These are phyloP conservation scores for Cyclocybe cylindracea DNA, from an alignment of 768 basidiomycete genomes.

Conservation along the genomic window DNA sequence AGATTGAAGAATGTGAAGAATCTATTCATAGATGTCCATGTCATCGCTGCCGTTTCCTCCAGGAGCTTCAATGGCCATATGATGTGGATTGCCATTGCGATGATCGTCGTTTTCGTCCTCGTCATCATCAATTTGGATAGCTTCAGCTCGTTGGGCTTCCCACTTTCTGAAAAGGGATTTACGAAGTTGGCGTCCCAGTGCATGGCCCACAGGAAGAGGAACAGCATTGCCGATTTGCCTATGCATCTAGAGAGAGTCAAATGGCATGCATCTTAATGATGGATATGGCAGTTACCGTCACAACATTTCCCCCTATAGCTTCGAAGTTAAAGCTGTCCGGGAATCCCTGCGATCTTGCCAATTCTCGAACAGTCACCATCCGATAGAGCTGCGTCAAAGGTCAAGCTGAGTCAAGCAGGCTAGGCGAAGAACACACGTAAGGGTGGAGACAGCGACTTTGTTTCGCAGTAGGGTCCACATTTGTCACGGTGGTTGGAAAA, in stretches of 20 bases:
- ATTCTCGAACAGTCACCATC: constrained; percentile 73
- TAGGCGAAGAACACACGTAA: constrained; percentile 40
- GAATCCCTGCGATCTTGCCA: constrained; percentile 82
- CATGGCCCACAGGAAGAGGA: constrained; percentile 62
- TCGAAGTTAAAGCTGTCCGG: constrained; percentile 72
- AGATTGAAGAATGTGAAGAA: not conserved
- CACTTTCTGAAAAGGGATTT: constrained; percentile 54
- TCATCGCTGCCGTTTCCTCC: not conserved
- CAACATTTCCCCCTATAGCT: constrained; percentile 50
- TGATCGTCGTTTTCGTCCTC: constrained; percentile 8
- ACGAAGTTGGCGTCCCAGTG: constrained; percentile 65
- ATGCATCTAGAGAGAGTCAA: constrained; percentile 55
- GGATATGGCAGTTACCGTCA: constrained; percentile 49
- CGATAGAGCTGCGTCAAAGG: constrained; percentile 54
- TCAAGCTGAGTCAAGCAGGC: not conserved
- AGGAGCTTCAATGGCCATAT: not conserved
- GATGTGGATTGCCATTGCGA: not conserved
- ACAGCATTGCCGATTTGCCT: constrained; percentile 84
- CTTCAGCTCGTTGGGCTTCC: constrained; percentile 37
- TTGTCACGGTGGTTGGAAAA: constrained; percentile 79
- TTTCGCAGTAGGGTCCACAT: constrained; percentile 78
- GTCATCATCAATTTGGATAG: constrained; percentile 33
- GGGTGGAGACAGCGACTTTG: constrained; percentile 73
- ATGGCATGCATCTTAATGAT: not conserved
- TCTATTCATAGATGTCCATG: constrained; percentile 7